Conservation (phyloP, 129 eudicot genomes). For the Saposhnikovia divaricata region DNA sequence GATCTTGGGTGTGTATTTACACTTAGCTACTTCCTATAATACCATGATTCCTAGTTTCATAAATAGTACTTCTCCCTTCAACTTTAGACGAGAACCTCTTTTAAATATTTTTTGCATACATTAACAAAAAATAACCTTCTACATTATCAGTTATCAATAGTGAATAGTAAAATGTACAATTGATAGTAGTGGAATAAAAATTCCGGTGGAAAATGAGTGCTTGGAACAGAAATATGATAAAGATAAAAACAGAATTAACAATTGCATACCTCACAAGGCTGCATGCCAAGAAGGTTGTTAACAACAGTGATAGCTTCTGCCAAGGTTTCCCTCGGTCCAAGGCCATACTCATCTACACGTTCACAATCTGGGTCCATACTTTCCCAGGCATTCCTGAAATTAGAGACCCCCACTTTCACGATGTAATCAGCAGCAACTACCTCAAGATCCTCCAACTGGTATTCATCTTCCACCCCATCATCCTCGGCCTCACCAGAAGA, state of each 20-base stretch:
- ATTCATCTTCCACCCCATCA: conserved; percentile 91
- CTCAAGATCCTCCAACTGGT: conserved; percentile 85
- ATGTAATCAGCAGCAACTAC: conserved; percentile 83
- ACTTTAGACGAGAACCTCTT: background rate
- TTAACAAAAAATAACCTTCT: background rate
- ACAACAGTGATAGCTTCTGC: conserved; percentile 77
- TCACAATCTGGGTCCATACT: conserved; percentile 68
- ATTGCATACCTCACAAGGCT: conserved; percentile 80
- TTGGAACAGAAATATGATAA: background rate
- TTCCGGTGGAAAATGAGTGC: background rate
- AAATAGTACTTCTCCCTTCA: background rate
- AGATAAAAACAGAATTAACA: background rate
- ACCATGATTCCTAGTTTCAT: background rate
- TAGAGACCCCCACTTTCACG: conserved; percentile 80
- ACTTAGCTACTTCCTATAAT: background rate
- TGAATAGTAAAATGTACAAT: background rate
- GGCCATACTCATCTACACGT: conserved; percentile 79
- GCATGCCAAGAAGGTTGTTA: conserved; percentile 86
- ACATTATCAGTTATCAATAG: background rate
- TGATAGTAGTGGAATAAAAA: background rate
- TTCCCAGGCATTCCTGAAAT: conserved; percentile 94
- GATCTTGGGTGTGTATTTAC: background rate
- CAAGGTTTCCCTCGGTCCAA: conserved; percentile 83
- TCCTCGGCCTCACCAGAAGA: conserved; percentile 94
- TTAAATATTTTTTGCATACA: background rate